These are phyloP conservation scores for Bodo saltans DNA, from an alignment of 78 protist species.

Conservation along the genomic window DNA sequence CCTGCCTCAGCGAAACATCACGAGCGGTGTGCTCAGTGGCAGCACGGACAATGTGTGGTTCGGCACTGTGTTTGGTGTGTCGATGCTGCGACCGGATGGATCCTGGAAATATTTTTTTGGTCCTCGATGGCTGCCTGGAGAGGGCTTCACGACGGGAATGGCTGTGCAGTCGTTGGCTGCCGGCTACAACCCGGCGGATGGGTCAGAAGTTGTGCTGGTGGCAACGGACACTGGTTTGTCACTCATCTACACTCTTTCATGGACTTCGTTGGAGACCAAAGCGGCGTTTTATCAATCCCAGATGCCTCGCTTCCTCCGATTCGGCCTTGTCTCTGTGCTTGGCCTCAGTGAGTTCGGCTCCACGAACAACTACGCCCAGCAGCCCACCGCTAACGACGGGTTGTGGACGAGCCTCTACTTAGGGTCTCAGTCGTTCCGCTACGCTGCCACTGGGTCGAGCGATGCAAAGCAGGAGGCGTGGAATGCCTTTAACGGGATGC, in stretches of 20 bases:
- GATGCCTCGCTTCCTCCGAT: neutral
- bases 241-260: neutral
- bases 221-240: slow-evolving; percentile 17
- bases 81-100: neutral
- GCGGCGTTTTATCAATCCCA: neutral
- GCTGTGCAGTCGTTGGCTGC: neutral
- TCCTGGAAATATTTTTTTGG: neutral
- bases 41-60: neutral
- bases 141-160: neutral
- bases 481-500: neutral
- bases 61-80: neutral
- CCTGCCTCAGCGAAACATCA: neutral
- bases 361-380: neutral
- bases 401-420: slow-evolving; percentile 26
- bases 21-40: neutral
- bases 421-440: slow-evolving; percentile 1
- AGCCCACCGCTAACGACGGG: slow-evolving; percentile 20
- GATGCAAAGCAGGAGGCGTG: neutral
- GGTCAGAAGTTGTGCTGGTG: neutral
- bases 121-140: slow-evolving; percentile 13
- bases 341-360: neutral
- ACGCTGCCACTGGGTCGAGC: neutral
- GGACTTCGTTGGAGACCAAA: slow-evolving; percentile 16
- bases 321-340: slow-evolving; percentile 5
- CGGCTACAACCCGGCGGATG: too few relatives aligned